phyloP scores from a whole-genome alignment of 441 rosid genomes.

The Aleurites moluccanus region DNA sequence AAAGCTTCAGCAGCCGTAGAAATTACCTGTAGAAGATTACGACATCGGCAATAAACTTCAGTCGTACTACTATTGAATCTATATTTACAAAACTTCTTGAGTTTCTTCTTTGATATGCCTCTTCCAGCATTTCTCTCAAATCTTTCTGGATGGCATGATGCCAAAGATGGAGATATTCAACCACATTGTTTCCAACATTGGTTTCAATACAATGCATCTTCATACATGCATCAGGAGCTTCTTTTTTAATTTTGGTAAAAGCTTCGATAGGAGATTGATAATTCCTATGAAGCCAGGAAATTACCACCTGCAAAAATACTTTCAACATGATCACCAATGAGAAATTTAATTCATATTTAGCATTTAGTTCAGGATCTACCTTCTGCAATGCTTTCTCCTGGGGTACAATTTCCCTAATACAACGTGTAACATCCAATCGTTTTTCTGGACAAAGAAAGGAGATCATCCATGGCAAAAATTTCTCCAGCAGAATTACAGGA shows the following conservation, averaged over 20 bases:
- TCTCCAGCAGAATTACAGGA: constrained; percentile 61
- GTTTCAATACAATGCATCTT: constrained; percentile 22
- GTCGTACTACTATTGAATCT: constrained; percentile 39
- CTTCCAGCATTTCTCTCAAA: constrained; percentile 53
- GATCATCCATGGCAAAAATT: constrained; percentile 63
- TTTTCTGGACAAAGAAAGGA: constrained; percentile 50
- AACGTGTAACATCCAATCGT: constrained; percentile 36
- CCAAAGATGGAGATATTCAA: constrained; percentile 51
- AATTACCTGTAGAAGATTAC: constrained; percentile 70
- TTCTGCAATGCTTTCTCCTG: constrained; percentile 49
- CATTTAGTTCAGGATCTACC: constrained; percentile 41
- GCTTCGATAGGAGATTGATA: constrained; percentile 29
- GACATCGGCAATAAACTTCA: constrained; percentile 72
- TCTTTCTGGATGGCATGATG: constrained; percentile 63
- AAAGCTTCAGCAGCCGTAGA: constrained; percentile 17
- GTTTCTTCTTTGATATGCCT: constrained; percentile 37
- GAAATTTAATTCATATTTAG: constrained; percentile 16
- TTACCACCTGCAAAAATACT: constrained; percentile 51
- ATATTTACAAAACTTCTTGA: constrained; percentile 37
- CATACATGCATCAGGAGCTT: constrained; percentile 28
- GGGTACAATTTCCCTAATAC: constrained; percentile 46
- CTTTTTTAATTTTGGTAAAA: constrained; percentile 28
- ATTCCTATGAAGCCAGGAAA: constrained; percentile 50
- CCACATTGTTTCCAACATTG: constrained; percentile 33
- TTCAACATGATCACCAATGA: constrained; percentile 28